Conservation (phyloP, 306 rosid species). For the Prunus fruticosa region DNA sequence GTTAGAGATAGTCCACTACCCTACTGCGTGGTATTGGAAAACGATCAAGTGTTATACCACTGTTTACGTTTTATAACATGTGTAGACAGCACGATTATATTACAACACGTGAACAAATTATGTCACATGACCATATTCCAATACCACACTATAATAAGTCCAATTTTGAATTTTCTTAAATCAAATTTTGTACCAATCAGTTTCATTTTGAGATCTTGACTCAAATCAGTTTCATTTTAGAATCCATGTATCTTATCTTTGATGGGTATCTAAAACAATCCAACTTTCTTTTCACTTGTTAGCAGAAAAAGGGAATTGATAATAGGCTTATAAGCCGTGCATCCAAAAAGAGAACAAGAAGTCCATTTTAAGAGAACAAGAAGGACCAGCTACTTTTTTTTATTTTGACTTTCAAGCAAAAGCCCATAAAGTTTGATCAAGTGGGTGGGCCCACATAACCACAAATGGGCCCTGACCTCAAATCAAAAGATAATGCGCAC, state of each 20-base stretch:
- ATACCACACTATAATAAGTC: no score
- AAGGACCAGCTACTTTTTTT: background rate
- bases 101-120: no score
- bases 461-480: background rate
- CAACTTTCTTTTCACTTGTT: background rate
- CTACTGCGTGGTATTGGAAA: no score
- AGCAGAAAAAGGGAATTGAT: background rate
- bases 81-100: no score
- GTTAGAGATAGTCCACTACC: background rate
- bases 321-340: background rate
- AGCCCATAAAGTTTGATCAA: background rate
- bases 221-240: background rate
- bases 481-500: no score
- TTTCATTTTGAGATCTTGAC: background rate
- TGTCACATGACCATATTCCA: no score
- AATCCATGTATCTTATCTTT: no score
- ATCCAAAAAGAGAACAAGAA: background rate
- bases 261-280: no score
- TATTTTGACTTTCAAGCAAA: background rate
- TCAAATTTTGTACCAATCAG: background rate
- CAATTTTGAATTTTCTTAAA: background rate
- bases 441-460: background rate
- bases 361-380: no score
- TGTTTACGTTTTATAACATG: no score
- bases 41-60: no score